Conservation (phyloP, 225 moss, liverwort and hornwort genomes). For the Anthoceros angustus region DNA sequence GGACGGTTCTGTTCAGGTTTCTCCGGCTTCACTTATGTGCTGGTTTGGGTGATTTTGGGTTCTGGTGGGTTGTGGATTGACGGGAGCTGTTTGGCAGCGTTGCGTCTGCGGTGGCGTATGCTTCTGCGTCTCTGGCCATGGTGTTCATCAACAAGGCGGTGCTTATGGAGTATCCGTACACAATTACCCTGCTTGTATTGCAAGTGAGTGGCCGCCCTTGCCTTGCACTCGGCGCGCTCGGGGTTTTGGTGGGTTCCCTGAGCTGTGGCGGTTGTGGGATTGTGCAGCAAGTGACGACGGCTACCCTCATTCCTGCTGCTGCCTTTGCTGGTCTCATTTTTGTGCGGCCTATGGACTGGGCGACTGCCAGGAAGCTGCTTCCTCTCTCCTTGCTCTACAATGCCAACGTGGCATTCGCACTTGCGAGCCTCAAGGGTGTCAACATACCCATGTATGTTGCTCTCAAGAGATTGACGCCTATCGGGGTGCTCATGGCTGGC, state of each 20-base stretch:
- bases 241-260: not conserved
- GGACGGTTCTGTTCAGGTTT: not conserved
- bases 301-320: slow-evolving; percentile 21
- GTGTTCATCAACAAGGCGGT: slow-evolving; percentile 1
- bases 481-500: slow-evolving; percentile 27
- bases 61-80: not conserved
- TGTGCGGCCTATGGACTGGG: slow-evolving; percentile 20
- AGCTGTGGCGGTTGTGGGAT: not conserved
- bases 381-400: slow-evolving; percentile 28
- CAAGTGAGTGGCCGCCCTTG: not conserved
- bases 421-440: slow-evolving; percentile 37
- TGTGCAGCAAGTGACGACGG: slow-evolving; percentile 35
- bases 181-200: not conserved
- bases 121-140: not conserved
- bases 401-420: slow-evolving; percentile 40
- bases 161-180: slow-evolving; percentile 3
- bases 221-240: not conserved
- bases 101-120: not conserved
- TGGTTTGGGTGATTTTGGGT: not conserved
- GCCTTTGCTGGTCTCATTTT: slow-evolving; percentile 20
- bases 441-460: slow-evolving; percentile 46
- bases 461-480: slow-evolving; percentile 34
- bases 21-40: not conserved
- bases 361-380: slow-evolving; percentile 24
- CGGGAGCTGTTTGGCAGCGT: not conserved